phyloP scores from a whole-genome alignment of 805 yeast species.

The Debaryomyces prosopidis region DNA sequence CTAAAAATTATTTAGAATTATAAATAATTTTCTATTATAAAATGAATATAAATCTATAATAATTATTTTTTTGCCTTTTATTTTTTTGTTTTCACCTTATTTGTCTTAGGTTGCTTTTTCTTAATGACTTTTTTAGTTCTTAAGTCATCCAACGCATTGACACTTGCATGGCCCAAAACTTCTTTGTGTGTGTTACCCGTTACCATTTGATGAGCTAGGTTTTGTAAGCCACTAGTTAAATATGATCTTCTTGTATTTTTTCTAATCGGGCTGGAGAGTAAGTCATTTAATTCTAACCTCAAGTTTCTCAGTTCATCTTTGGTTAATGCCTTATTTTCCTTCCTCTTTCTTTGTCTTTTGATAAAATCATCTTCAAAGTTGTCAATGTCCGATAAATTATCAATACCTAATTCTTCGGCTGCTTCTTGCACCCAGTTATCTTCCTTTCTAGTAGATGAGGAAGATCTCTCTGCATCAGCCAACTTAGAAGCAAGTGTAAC shows the following conservation, averaged over 20 bases:
- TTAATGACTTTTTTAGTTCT: slow-evolving; percentile 14
- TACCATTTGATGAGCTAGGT: slow-evolving; percentile 74
- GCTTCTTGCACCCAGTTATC: slow-evolving; percentile 84
- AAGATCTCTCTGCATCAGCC: slow-evolving; percentile 68
- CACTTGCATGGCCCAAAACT: slow-evolving; percentile 68
- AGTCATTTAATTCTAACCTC: slow-evolving; percentile 52
- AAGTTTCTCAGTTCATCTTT: slow-evolving; percentile 48
- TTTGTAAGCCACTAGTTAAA: slow-evolving; percentile 74
- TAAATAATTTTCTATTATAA: background rate
- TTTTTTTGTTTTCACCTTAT: background rate
- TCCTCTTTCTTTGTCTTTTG: slow-evolving; percentile 58
- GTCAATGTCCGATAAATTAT: slow-evolving; percentile 63
- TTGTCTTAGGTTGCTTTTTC: slow-evolving; percentile 3
- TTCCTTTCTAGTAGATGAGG: slow-evolving; percentile 63
- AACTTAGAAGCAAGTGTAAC: slow-evolving; percentile 67
- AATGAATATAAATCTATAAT: background rate
- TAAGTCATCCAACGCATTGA: slow-evolving; percentile 67
- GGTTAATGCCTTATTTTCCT: slow-evolving; percentile 40
- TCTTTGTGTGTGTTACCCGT: slow-evolving; percentile 65
- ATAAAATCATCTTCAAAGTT: slow-evolving; percentile 63
- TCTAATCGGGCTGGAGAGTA: slow-evolving; percentile 56
- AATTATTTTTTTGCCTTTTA: background rate
- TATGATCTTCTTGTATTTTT: slow-evolving; percentile 69
- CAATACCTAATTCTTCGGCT: slow-evolving; percentile 90
- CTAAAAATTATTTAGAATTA: background rate